Percentiles rank a stretch among this genome's conserved stretches.
Evolutionary conservation across 495 filamentous ascomycete genomes (phyloP).

Genomic region (Tuber indicum): DNA sequence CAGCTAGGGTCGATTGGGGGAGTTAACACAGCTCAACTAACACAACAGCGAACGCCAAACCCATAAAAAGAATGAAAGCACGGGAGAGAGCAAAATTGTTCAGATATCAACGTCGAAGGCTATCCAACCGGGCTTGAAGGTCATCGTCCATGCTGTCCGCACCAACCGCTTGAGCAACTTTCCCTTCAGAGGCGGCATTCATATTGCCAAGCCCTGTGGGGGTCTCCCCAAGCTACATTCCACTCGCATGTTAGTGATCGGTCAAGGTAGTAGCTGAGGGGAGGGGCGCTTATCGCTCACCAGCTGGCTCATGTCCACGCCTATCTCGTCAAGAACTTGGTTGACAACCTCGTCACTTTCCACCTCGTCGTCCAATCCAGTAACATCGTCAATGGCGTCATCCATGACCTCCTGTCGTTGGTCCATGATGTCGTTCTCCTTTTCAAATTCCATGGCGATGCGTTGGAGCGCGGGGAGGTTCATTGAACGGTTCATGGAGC

Average conservation of each 20-base stretch:
- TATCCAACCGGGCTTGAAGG: constrained; percentile 74
- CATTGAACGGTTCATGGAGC: constrained; percentile 96
- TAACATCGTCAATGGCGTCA: constrained; percentile 97
- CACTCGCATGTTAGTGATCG: neutral
- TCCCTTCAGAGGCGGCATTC: constrained; percentile 54
- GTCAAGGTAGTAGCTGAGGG: neutral
- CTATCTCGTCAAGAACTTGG: constrained; percentile 93
- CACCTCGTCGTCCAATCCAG: constrained; percentile 79
- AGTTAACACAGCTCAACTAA: neutral
- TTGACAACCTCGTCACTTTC: constrained; percentile 94
- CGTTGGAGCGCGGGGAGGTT: constrained; percentile 90
- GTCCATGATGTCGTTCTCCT: constrained; percentile 98
- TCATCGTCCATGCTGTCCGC: constrained; percentile 67
- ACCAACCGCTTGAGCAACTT: constrained; percentile 71
- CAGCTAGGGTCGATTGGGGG: neutral
- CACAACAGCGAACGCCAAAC: constrained; percentile 2
- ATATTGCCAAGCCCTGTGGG: constrained; percentile 61
- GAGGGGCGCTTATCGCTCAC: constrained; percentile 51
- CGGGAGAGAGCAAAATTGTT: neutral
- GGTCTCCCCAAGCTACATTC: constrained; percentile 65
- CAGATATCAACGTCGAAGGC: constrained; percentile 52
- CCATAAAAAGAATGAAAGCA: constrained; percentile 11
- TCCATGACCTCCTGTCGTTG: constrained; percentile 99
- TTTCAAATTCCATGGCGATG: constrained; percentile 98
- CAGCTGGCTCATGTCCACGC: constrained; percentile 78